Evolutionary conservation across 2,329 filamentous ascomycete genomes (phyloP), one percentile per base, ranked within the genome.

Genomic region (Penicillium sp.): DNA sequence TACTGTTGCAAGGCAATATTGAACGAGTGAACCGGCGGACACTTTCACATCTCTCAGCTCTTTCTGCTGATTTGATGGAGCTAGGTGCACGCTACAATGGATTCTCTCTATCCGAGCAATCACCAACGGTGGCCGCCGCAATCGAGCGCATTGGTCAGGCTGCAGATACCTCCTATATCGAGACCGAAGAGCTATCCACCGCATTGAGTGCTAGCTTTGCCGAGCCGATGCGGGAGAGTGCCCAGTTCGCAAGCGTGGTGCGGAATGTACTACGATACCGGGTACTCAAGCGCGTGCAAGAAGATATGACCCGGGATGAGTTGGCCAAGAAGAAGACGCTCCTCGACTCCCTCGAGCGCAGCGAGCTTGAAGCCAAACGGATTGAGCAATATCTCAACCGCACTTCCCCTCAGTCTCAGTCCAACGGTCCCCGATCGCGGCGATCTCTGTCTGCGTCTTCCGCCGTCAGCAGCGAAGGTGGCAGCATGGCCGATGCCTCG

Each of bases 171-270:
- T 97, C 95, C 0, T 99, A 98, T 74, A 93, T 99, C 66, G 93
- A 92, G 10, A 98, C 94, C 0, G 92, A 96, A 70, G 95, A 99
- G 74, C 82, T 99, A 3, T 93, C 93, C 0, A 88, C 87, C 1
- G 90, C 90, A 0, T 81, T 99, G n/a, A 93, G 93, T 22, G 93
- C 94, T 37, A 95, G 88, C 67, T 99, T 99, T 73, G 93, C 96
- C 0, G 96, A 99, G 73, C 95, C 95, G 0, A 97, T 99, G 92
- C 87, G 96, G 58, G 95, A 99, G 79, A 96, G 93, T 71, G 93
- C 95, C 13, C 95, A 99, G 73, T 99, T 99, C 75, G 95, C 95
- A 0, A 92, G 95, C 11, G 92, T 99, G 0, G 95, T 99, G 3
- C 87, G 93, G 45, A 91, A 83, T 66, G 94, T 99, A 37, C 81